Conservation (phyloP, 108 stramenopile species). For the Discostella pseudostelligera region DNA sequence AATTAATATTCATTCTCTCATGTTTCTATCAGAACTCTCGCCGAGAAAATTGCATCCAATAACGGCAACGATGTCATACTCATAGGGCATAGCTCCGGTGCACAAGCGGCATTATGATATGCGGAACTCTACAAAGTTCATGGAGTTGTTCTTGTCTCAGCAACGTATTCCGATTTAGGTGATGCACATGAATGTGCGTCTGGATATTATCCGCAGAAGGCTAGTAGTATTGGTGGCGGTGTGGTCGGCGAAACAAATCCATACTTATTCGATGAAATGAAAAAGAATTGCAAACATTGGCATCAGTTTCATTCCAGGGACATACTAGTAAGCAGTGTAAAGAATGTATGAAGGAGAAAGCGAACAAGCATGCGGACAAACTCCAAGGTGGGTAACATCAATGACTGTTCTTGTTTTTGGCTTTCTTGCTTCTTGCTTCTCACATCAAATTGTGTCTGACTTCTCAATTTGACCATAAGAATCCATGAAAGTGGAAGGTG, state of each 20-base stretch:
- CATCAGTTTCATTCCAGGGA: constrained; percentile 75
- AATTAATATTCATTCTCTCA: background rate
- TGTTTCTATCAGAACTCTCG: constrained; percentile 7
- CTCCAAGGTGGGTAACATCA: too few species aligned
- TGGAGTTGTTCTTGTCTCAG: constrained; percentile 59
- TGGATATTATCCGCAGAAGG: constrained; percentile 63
- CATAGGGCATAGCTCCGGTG: constrained; percentile 73
- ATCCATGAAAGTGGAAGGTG: too few species aligned
- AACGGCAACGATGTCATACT: constrained; percentile 45
- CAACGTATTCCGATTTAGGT: constrained; percentile 68
- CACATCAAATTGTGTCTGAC: too few species aligned
- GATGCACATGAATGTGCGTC: constrained; percentile 71
- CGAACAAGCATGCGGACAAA: too few species aligned
- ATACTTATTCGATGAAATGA: constrained; percentile 62
- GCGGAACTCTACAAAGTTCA: constrained; percentile 51
- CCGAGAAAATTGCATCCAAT: constrained; percentile 16
- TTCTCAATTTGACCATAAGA: too few species aligned
- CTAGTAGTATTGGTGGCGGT: background rate
- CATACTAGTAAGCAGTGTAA: constrained; percentile 61
- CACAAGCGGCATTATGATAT: constrained; percentile 68
- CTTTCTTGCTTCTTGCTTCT: too few species aligned
- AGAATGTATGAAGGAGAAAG: constrained; percentile 52
- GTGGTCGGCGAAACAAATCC: constrained; percentile 44
- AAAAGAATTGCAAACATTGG: constrained; percentile 54
- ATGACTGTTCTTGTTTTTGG: too few species aligned